Evolutionary conservation across 106 monocot species (phyloP).

Genomic region (Iris macrosiphon): DNA sequence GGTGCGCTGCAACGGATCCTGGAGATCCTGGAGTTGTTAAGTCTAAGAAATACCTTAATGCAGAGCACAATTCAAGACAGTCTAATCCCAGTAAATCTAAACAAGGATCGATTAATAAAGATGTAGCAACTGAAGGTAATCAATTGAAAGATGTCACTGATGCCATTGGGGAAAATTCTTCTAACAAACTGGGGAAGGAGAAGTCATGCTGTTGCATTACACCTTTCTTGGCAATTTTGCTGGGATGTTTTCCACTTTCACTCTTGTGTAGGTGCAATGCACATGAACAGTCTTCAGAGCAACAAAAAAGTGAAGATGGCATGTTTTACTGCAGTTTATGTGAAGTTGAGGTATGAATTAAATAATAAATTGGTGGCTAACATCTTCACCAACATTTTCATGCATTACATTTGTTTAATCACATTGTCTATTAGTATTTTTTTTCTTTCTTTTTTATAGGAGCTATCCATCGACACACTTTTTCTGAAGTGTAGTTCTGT

Average conservation of each 20-base stretch:
- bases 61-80: constrained; percentile 16
- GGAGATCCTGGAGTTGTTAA: constrained; percentile 79
- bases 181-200: constrained; percentile 18
- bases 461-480: too few relatives aligned
- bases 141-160: constrained; percentile 1
- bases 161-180: constrained; percentile 12
- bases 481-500: too few relatives aligned
- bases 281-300: constrained; percentile 36
- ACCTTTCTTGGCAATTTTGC: constrained; percentile 18
- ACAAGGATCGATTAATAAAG: constrained; percentile 25
- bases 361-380: too few relatives aligned
- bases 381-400: too few relatives aligned
- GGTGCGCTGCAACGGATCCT: constrained; percentile 83
- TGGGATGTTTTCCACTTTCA: constrained; percentile 33
- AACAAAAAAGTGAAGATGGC: constrained; percentile 73
- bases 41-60: constrained; percentile 62
- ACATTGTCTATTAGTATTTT: too few relatives aligned
- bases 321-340: constrained; percentile 92
- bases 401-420: too few relatives aligned
- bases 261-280: constrained; percentile 14
- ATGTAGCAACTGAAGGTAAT: constrained; percentile 18
- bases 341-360: constrained; percentile 77
- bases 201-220: constrained; percentile 8
- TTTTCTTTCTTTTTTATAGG: too few relatives aligned
- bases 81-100: constrained; percentile 10